Conservation (phyloP, 306 rosid genomes). For the Adenanthera pavonina region DNA sequence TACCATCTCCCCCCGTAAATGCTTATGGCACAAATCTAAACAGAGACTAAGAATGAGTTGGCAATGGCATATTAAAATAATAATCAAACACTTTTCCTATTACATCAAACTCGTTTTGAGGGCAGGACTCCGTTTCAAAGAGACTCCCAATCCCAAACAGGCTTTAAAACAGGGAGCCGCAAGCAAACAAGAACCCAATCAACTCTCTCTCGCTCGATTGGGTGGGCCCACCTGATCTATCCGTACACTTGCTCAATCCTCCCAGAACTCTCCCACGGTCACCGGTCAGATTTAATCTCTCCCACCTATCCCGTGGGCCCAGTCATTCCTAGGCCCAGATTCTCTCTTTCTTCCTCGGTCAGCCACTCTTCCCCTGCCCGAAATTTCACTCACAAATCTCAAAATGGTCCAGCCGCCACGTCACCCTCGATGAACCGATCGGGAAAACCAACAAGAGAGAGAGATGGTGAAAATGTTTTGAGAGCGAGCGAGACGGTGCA, state of each 20-base stretch:
- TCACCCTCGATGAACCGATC: slow-evolving; percentile 6
- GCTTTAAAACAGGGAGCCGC: neutral
- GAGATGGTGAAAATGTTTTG: neutral
- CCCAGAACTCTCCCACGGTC: neutral
- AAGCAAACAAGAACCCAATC: neutral
- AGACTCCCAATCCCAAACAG: too few species aligned
- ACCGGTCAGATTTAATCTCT: slow-evolving; percentile 8
- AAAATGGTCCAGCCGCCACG: neutral
- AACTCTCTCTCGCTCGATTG: neutral
- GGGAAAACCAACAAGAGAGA: neutral
- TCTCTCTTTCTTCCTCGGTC: neutral
- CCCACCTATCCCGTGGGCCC: neutral
- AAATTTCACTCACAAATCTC: neutral
- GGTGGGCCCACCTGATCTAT: slow-evolving; percentile 15
- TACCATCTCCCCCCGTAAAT: too few species aligned
- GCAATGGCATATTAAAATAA: too few species aligned
- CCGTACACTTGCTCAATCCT: neutral
- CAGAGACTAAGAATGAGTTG: too few species aligned
- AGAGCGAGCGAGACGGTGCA: neutral
- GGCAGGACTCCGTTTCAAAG: too few species aligned
- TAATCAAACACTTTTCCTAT: too few species aligned
- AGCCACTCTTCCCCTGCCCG: slow-evolving; percentile 5
- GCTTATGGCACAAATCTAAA: too few species aligned
- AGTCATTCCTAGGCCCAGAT: slow-evolving; percentile 1
- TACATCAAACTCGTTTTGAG: too few species aligned